Evolutionary conservation across 352 stramenopile species (phyloP), one percentile per base, ranked within the genome.

Genomic region (Globisporangium paroecandrum): DNA sequence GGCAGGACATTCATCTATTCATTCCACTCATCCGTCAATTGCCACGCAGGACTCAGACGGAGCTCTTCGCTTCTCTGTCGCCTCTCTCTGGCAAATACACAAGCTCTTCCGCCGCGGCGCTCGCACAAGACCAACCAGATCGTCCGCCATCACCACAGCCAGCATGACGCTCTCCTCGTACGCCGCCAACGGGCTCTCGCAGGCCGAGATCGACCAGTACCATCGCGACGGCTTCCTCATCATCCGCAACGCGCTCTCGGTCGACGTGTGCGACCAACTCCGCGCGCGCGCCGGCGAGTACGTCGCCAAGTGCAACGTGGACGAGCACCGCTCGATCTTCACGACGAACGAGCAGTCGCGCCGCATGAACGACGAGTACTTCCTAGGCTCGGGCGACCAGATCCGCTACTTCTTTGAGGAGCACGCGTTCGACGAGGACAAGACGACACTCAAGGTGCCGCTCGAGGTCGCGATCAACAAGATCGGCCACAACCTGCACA

Each of bases 401-500:
- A 91, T 98, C 68, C 90, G 93, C 68, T 98, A 93, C 75, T 99
- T 99, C 83, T 97, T 96, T 36, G 97, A 99, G 79, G 83, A 93
- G 59, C 74, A 89, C 38, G 85, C 85, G 53, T 93, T 93, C 53
- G 54, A 81, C 29, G 64, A 58, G 0, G 85, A 91, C 65, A 47
- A 73, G n/a, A 85, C 96, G 76, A 81, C 96, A 62, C 66, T 89
- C 7, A 66, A 63, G 4, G 85, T 93, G 69, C 87, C 81, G 55
- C 57, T 93, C 55, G 70, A 86, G 10, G 70, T 88, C 20, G 90
- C 93, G 34, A 75, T 99, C 55, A 99, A 98, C 82, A 99, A 99
- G 76, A 91, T 97, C 51, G 97, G 97, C 49, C 97, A 99, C 81
- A 98, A 93, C 54, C 81, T 99, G 71, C 97, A 99, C 78, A 91